phyloP scores from a whole-genome alignment of 2,329 filamentous ascomycete species.

The Chaetomium globosum region DNA sequence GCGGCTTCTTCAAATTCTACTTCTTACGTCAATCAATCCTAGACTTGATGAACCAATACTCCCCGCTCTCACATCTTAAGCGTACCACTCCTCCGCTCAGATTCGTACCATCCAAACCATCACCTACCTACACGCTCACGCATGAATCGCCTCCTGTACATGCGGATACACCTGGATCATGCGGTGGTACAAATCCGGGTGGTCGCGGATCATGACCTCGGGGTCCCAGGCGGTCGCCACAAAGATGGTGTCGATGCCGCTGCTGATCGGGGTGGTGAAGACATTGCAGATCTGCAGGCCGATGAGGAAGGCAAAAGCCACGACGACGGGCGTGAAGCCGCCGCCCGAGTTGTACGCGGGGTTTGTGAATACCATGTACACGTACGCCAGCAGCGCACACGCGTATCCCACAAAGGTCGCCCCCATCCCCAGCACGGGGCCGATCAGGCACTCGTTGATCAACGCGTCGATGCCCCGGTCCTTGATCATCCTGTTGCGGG shows the following conservation, averaged over 20 bases:
- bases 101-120: not conserved
- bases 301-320: slow-evolving; percentile 86
- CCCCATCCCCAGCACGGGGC: slow-evolving; percentile 73
- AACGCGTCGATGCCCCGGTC: slow-evolving; percentile 88
- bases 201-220: slow-evolving; percentile 75
- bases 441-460: slow-evolving; percentile 83
- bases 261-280: slow-evolving; percentile 84
- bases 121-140: slow-evolving; percentile 40
- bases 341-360: slow-evolving; percentile 72
- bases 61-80: not conserved
- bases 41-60: not conserved
- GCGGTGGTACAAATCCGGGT: slow-evolving; percentile 76
- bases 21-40: not conserved
- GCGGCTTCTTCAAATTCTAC: not conserved
- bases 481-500: slow-evolving; percentile 69
- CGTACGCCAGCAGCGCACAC: slow-evolving; percentile 77
- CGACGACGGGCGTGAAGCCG: slow-evolving; percentile 72
- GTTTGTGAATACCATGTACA: slow-evolving; percentile 84
- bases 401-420: slow-evolving; percentile 82
- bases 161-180: slow-evolving; percentile 83
- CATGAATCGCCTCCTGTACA: slow-evolving; percentile 76
- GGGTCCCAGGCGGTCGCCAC: slow-evolving; percentile 73
- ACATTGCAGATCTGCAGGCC: slow-evolving; percentile 87
- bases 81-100: not conserved
- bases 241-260: slow-evolving; percentile 90